Evolutionary conservation across 2,329 filamentous ascomycete species (phyloP), one percentile per base, ranked within the genome.

Genomic region (Sclerotinia borealis): DNA sequence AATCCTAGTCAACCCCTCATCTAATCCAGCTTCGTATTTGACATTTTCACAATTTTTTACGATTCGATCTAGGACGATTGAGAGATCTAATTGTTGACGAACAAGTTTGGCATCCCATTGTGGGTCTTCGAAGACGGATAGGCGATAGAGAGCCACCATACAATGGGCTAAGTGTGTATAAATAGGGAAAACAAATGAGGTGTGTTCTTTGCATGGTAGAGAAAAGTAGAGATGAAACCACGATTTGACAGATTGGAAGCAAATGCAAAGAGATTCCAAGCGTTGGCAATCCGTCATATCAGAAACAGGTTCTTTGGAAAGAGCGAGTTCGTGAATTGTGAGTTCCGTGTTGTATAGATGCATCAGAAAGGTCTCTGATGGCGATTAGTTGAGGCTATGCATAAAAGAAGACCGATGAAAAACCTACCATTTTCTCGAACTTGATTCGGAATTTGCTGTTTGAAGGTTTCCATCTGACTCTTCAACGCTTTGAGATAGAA

Each of bases 391-490:
- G 41, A 9, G 1, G 9, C 34, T 29, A 50, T 39, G 4, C 13
- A 19, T 11, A 15, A 13, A 11, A 4, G 37, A 22, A 37, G 6
- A 13, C 31, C 13, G 25, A 13, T 22, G 2, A 13, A 19, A 29
- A 0, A 19, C 50, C 4, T 56, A 65, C 64, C 36, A 37, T 65
- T 50, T 5, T 25, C n/a, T 39, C 41, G 66, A 96, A 85, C 41
- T 52, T 62, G 65, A 83, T 80, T 9, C 91, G 92, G 62, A 95
- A 86, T 64, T 84, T 87, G 2, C 91, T 85, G 75, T 87, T 80
- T 79, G 11, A 65, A 37, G 4, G 29, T 86, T 85, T 60, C 86
- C 85, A 60, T 83, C 79, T 7, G 86, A 85, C 69, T 89, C 79
- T 25, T 89, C 81, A 34, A 82, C 76, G 69, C 81, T 77, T 65